Percentiles rank a stretch among this genome's conserved stretches.
Conservation (phyloP, 148 eudicot genomes). For the Hydrangea macrophylla region DNA sequence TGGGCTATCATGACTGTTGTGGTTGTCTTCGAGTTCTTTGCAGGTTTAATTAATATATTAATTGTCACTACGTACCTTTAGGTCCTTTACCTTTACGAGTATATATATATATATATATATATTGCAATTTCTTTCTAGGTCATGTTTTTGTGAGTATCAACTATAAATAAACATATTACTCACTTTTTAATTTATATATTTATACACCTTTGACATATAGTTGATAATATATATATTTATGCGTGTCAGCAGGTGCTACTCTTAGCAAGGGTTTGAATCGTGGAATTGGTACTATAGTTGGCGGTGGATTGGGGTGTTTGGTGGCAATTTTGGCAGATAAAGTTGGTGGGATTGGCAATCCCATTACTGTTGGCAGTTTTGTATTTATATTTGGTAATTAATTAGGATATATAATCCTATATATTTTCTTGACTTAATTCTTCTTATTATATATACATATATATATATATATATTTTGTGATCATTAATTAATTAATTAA, state of each 20-base stretch:
- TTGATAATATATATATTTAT: not conserved
- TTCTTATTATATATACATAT: not conserved
- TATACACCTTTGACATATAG: not conserved
- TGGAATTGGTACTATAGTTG: conserved; percentile 52
- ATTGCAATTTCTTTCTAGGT: not conserved
- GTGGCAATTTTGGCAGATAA: conserved; percentile 47
- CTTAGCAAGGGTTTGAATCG: conserved; percentile 65
- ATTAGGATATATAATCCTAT: no score
- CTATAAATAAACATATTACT: no score
- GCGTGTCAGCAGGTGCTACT: conserved; percentile 60
- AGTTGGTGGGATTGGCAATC: conserved; percentile 36
- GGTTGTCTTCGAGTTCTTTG: conserved; percentile 53
- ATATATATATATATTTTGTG: no score
- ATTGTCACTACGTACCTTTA: no score
- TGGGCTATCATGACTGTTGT: conserved; percentile 81
- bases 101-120: no score
- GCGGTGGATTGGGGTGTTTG: conserved; percentile 64
- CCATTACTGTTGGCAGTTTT: conserved; percentile 34
- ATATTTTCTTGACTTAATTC: no score
- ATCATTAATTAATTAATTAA: not conserved
- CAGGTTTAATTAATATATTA: no score
- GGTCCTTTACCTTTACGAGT: not conserved
- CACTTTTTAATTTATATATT: not conserved
- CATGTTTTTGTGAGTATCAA: conserved; percentile 1
- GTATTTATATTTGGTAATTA: conserved; percentile 56